A percentile compares a stretch with the other conserved stretches of the same genome.
phyloP scores from a whole-genome alignment of 768 basidiomycete genomes.

The Russula virescens region DNA sequence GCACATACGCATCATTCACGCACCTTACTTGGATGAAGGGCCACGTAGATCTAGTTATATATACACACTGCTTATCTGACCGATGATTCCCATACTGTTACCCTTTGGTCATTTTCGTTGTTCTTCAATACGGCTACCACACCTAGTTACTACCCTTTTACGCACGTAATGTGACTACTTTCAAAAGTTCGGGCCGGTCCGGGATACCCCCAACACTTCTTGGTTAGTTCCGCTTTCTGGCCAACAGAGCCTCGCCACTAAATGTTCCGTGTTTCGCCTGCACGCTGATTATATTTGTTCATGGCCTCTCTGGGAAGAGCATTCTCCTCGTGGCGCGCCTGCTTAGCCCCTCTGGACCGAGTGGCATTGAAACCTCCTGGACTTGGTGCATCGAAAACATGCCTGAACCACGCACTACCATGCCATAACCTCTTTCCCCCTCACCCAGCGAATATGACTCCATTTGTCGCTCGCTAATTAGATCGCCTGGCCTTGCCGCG shows the following conservation, averaged over 20 bases:
- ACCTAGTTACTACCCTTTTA: conserved; percentile 3
- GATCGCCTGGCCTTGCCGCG: conserved; percentile 14
- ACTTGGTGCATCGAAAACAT: conserved; percentile 9
- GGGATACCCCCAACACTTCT: too few relatives aligned
- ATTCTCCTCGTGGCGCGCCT: neutral
- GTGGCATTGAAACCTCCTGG: neutral
- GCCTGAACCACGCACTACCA: conserved; percentile 15
- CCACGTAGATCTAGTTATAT: conserved; percentile 17
- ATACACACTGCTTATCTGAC: conserved; percentile 22
- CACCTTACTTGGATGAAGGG: conserved; percentile 16
- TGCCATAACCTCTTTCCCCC: neutral
- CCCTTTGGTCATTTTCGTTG: conserved; percentile 10
- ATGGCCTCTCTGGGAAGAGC: neutral
- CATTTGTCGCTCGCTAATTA: neutral
- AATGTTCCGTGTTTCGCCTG: too few relatives aligned
- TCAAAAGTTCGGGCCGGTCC: neutral
- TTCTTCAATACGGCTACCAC: conserved; percentile 5
- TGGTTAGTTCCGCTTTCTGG: too few relatives aligned
- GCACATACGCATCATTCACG: conserved; percentile 12
- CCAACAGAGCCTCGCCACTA: too few relatives aligned
- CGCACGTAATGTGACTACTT: conserved; percentile 9
- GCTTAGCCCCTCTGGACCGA: conserved; percentile 7
- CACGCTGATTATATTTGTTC: neutral
- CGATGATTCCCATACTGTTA: conserved; percentile 17
- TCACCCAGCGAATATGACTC: neutral